A percentile compares a stretch with the other conserved stretches of the same genome.
phyloP scores from a whole-genome alignment of 2,329 filamentous ascomycete species.

The Diaporthe nobilis region DNA sequence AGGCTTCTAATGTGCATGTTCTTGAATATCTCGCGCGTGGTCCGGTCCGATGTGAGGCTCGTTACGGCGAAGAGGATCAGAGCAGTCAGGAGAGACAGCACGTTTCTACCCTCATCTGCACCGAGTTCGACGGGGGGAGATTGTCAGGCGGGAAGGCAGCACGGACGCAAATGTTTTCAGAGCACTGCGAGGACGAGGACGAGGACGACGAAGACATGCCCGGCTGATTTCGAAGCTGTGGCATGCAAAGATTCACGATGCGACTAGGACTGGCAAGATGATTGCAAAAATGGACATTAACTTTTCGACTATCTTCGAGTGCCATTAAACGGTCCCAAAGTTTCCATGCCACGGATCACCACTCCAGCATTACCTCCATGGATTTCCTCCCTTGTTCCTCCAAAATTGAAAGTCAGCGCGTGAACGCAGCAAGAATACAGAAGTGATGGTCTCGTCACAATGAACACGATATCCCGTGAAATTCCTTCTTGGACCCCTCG shows the following conservation, averaged over 20 bases:
- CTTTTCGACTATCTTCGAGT: conserved; percentile 19
- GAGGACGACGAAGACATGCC: not conserved
- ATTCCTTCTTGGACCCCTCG: not conserved
- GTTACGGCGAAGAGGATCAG: not conserved
- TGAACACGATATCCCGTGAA: conserved; percentile 33
- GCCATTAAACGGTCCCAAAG: not conserved
- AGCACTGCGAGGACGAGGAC: not conserved
- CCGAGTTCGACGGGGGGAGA: not conserved
- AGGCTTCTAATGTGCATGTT: conserved; percentile 38
- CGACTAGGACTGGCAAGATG: not conserved
- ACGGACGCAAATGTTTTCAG: no score
- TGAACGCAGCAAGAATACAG: conserved; percentile 23
- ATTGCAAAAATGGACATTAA: conserved; percentile 1
- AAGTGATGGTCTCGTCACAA: conserved; percentile 26
- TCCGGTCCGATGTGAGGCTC: not conserved
- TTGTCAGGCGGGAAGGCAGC: no score
- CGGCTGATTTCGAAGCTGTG: not conserved
- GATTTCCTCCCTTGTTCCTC: not conserved
- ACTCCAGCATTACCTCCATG: not conserved
- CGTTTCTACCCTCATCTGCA: not conserved
- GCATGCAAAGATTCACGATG: not conserved
- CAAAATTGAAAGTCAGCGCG: not conserved
- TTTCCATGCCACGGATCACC: conserved; percentile 3
- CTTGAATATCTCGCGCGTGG: conserved; percentile 29
- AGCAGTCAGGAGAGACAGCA: not conserved